These are phyloP conservation scores for Sutorius australiensis DNA, from an alignment of 768 basidiomycete genomes.

Conservation along the genomic window DNA sequence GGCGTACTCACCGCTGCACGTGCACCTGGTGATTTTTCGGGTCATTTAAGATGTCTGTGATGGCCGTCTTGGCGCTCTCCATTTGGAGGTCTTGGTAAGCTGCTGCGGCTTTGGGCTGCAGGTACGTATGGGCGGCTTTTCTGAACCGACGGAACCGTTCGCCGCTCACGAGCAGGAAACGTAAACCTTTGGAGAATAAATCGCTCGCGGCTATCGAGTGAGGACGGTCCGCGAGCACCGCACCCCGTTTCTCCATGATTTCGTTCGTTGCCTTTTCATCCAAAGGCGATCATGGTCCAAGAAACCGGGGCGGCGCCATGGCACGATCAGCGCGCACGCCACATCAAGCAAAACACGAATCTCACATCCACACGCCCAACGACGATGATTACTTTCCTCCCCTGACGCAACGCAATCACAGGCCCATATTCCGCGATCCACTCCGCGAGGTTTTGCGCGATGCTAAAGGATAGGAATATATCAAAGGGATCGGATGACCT, in stretches of 20 bases:
- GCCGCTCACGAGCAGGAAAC: conserved; percentile 48
- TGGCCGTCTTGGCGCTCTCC: conserved; percentile 25
- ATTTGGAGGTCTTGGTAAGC: conserved; percentile 44
- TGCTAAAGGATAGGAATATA: background rate
- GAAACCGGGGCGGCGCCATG: background rate
- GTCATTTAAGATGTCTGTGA: conserved; percentile 30
- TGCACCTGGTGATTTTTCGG: conserved; percentile 36
- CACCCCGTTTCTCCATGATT: conserved; percentile 59
- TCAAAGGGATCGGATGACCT: background rate
- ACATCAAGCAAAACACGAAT: background rate
- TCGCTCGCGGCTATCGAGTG: conserved; percentile 49
- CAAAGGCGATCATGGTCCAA: background rate
- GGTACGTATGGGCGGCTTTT: conserved; percentile 49
- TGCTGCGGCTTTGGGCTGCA: conserved; percentile 41
- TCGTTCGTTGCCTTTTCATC: conserved; percentile 46
- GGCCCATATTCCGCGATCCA: conserved; percentile 58
- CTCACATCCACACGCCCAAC: conserved; percentile 24
- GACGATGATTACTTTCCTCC: conserved; percentile 24
- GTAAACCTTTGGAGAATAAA: conserved; percentile 48
- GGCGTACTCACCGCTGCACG: conserved; percentile 42
- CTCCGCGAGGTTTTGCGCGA: conserved; percentile 39
- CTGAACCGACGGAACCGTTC: conserved; percentile 53
- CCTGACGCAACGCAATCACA: conserved; percentile 50
- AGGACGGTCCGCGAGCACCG: conserved; percentile 47
- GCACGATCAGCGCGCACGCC: background rate